phyloP scores from a whole-genome alignment of 768 basidiomycete genomes.

The Pleurotus sapidus region DNA sequence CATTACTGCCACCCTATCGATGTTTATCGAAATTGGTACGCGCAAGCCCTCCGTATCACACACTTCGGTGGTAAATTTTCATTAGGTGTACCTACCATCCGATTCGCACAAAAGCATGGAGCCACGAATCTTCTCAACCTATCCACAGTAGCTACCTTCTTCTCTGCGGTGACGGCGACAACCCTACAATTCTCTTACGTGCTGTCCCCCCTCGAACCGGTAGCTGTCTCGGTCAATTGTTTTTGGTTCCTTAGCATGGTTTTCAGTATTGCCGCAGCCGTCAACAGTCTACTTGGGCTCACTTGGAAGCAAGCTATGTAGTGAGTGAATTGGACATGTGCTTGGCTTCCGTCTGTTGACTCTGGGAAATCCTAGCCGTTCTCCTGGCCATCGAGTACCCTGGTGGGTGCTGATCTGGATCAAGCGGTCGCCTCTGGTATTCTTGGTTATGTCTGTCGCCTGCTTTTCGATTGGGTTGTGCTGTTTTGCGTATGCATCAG shows the following conservation, averaged over 20 bases:
- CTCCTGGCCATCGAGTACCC: slow-evolving; percentile 71
- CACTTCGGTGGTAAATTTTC: not conserved
- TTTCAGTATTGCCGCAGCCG: slow-evolving; percentile 74
- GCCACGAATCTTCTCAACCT: slow-evolving; percentile 69
- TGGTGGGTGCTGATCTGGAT: slow-evolving; percentile 90
- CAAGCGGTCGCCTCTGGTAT: slow-evolving; percentile 78
- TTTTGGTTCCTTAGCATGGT: slow-evolving; percentile 78
- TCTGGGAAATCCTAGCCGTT: slow-evolving; percentile 45
- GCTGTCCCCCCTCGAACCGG: slow-evolving; percentile 21
- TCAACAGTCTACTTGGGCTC: slow-evolving; percentile 72
- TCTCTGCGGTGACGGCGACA: slow-evolving; percentile 72
- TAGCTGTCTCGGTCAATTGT: slow-evolving; percentile 57
- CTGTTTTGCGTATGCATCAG: slow-evolving; percentile 73
- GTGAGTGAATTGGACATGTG: slow-evolving; percentile 37
- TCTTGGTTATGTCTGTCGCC: slow-evolving; percentile 80
- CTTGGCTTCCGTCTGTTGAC: not conserved
- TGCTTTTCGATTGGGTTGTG: slow-evolving; percentile 80
- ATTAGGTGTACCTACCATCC: slow-evolving; percentile 73
- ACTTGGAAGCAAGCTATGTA: slow-evolving; percentile 86
- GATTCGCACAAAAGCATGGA: slow-evolving; percentile 72
- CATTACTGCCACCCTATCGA: slow-evolving; percentile 62
- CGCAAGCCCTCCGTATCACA: slow-evolving; percentile 15
- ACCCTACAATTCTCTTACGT: slow-evolving; percentile 68
- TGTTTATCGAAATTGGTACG: slow-evolving; percentile 76
- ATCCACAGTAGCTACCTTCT: slow-evolving; percentile 77